Conservation (phyloP, 176 grass and related monocot genomes). For the Aegilops sharonensis region DNA sequence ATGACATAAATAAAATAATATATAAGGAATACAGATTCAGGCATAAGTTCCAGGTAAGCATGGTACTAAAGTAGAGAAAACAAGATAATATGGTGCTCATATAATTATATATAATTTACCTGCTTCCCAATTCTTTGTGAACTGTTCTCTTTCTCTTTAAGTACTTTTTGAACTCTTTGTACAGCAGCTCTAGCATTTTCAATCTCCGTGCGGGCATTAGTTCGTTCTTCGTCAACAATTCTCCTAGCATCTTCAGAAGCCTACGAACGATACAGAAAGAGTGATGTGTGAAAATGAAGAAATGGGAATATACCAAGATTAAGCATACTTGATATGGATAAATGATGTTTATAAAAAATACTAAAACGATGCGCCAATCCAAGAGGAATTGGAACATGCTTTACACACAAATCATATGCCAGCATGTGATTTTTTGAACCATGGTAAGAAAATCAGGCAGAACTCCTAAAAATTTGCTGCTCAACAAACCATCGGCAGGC, state of each 20-base stretch:
- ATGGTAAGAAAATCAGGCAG: constrained; percentile 14
- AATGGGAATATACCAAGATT: background rate
- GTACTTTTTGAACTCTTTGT: constrained; percentile 58
- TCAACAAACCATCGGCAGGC: background rate
- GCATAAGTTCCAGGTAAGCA: constrained; percentile 7
- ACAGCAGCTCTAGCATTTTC: constrained; percentile 57
- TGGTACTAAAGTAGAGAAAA: background rate
- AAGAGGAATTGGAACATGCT: background rate
- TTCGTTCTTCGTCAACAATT: constrained; percentile 82
- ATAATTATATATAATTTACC: constrained; percentile 37
- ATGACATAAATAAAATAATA: background rate
- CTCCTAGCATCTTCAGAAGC: constrained; percentile 82
- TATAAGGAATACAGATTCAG: background rate
- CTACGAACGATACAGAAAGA: constrained; percentile 36
- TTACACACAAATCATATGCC: background rate
- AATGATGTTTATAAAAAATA: background rate
- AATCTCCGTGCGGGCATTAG: constrained; percentile 54
- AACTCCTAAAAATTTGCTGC: background rate
- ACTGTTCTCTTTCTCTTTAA: constrained; percentile 62
- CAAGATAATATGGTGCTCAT: background rate
- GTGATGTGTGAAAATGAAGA: background rate
- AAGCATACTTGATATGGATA: background rate
- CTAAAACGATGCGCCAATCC: background rate
- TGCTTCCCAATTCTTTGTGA: constrained; percentile 48
- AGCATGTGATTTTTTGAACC: background rate